Conservation (phyloP, 176 grass and related monocot species). For the Thalia dealbata region DNA sequence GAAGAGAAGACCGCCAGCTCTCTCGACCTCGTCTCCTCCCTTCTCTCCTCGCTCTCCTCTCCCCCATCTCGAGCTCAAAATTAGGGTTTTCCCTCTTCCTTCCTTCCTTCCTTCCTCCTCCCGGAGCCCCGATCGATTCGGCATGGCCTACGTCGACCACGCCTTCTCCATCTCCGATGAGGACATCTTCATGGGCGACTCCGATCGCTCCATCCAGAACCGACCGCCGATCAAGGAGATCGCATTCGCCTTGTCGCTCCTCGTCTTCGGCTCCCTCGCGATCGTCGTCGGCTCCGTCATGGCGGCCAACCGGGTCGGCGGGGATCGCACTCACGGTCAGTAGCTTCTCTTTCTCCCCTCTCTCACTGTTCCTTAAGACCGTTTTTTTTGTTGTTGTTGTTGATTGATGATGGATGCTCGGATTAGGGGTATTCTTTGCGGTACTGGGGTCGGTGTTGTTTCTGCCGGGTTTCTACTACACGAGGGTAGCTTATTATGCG, state of each 20-base stretch:
- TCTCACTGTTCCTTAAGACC: background rate
- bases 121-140: background rate
- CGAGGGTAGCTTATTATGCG: slow-evolving; percentile 85
- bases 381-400: background rate
- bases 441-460: slow-evolving; percentile 79
- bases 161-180: slow-evolving; percentile 94
- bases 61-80: background rate
- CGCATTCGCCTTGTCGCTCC: slow-evolving; percentile 82
- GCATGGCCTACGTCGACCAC: slow-evolving; percentile 98
- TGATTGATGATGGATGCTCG: slow-evolving; percentile 4
- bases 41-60: background rate
- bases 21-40: no score
- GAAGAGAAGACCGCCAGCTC: no score
- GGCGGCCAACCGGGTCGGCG: slow-evolving; percentile 68
- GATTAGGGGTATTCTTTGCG: slow-evolving; percentile 77
- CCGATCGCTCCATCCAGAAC: slow-evolving; percentile 30
- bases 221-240: slow-evolving; percentile 90
- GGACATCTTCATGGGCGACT: slow-evolving; percentile 68
- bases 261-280: slow-evolving; percentile 69
- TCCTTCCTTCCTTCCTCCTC: background rate
- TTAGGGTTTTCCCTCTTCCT: background rate
- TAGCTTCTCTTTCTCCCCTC: background rate
- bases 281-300: slow-evolving; percentile 48
- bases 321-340: slow-evolving; percentile 78
- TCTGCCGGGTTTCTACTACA: slow-evolving; percentile 96